phyloP scores from a whole-genome alignment of 352 stramenopile genomes.

The Halophytophthora batemanensis region DNA sequence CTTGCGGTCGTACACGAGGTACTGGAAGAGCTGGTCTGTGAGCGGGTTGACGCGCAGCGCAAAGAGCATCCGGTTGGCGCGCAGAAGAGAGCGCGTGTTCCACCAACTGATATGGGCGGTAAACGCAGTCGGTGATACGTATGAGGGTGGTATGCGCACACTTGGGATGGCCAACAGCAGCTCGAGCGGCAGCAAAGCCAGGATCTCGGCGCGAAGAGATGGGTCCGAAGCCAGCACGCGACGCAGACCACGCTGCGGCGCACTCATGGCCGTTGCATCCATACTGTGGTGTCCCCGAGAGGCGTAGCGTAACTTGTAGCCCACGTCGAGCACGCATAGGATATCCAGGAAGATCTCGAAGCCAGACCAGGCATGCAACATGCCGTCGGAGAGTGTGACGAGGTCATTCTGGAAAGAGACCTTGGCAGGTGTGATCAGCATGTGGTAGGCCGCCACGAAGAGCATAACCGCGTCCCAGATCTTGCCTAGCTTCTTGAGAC shows the following conservation, averaged over 20 bases:
- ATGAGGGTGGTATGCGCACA: conserved; percentile 6
- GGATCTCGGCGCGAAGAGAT: conserved; percentile 33
- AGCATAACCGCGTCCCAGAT: conserved; percentile 53
- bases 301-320: conserved; percentile 29
- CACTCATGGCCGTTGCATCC: not conserved
- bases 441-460: conserved; percentile 40
- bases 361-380: conserved; percentile 35
- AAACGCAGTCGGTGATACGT: not conserved
- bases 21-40: conserved; percentile 55
- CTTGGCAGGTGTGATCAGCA: conserved; percentile 47
- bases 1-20: conserved; percentile 54
- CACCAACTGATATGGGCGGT: conserved; percentile 21
- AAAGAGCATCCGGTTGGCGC: conserved; percentile 57
- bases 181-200: conserved; percentile 51
- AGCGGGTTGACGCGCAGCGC: conserved; percentile 31
- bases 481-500: conserved; percentile 36
- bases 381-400: conserved; percentile 5
- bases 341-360: conserved; percentile 57
- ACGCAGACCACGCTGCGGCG: conserved; percentile 3
- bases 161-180: conserved; percentile 26
- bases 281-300: conserved; percentile 9
- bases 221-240: conserved; percentile 15
- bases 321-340: conserved; percentile 45
- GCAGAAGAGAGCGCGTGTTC: conserved; percentile 39
- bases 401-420: conserved; percentile 55